Evolutionary conservation across 441 rosid genomes (phyloP).

Genomic region (Biscutella laevigata): DNA sequence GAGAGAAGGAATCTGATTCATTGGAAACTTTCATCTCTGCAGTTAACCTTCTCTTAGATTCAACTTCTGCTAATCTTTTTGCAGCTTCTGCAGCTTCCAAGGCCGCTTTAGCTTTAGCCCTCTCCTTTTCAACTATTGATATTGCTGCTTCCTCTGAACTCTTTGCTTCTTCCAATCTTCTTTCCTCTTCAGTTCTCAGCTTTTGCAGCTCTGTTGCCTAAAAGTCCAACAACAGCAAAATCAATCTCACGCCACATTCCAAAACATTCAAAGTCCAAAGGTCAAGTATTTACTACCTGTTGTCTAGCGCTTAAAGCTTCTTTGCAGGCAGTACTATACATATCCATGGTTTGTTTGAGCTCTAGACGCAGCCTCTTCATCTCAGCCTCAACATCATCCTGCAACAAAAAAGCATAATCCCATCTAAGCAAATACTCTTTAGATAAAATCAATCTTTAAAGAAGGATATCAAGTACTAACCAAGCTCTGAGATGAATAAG

Average conservation of each 20-base stretch:
- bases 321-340: constrained; percentile 81
- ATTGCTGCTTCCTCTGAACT: constrained; percentile 41
- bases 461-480: constrained; percentile 26
- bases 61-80: constrained; percentile 35
- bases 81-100: constrained; percentile 52
- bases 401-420: constrained; percentile 10
- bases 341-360: constrained; percentile 92
- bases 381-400: constrained; percentile 87
- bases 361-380: constrained; percentile 81
- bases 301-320: constrained; percentile 80
- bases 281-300: constrained; percentile 37
- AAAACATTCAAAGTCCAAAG: too few relatives aligned
- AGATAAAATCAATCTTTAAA: background rate
- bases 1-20: constrained; percentile 24
- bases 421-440: background rate
- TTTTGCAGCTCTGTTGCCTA: constrained; percentile 50
- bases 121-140: constrained; percentile 40
- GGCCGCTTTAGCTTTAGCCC: constrained; percentile 36
- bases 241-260: too few relatives aligned
- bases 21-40: constrained; percentile 31
- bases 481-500: constrained; percentile 47
- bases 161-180: constrained; percentile 34
- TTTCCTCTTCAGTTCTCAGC: constrained; percentile 37
- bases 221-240: too few relatives aligned
- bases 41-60: constrained; percentile 30